Evolutionary conservation across 345 rosid species (phyloP).

Genomic region (Salix viminalis): DNA sequence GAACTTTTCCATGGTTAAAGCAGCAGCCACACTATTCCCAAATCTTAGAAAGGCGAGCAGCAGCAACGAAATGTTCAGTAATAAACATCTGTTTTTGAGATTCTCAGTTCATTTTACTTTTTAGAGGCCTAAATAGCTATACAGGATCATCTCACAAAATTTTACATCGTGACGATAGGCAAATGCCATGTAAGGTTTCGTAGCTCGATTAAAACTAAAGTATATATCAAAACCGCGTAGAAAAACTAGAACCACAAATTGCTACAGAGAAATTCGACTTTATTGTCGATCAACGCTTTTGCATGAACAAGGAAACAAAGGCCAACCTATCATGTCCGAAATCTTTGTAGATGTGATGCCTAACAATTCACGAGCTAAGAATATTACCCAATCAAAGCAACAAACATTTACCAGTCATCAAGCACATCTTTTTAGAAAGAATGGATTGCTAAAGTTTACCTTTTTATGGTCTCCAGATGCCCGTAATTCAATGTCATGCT

Average conservation of each 20-base stretch:
- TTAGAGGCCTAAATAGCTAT: not conserved
- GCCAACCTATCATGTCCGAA: too few relatives aligned
- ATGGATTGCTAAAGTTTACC: constrained; percentile 22
- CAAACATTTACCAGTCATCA: not conserved
- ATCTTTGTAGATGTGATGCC: too few relatives aligned
- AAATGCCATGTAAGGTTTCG: not conserved
- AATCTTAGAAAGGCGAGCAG: not conserved
- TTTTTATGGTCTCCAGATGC: constrained; percentile 51
- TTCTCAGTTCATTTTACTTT: not conserved
- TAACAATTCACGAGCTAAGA: too few relatives aligned
- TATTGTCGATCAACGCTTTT: not conserved
- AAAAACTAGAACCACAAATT: not conserved
- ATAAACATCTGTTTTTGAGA: not conserved
- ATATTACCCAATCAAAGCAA: not conserved
- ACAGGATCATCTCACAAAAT: not conserved
- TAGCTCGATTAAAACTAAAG: not conserved
- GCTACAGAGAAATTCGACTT: not conserved
- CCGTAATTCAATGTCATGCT: constrained; percentile 38
- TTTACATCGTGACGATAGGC: not conserved
- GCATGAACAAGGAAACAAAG: not conserved
- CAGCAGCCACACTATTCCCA: not conserved
- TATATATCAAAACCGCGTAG: not conserved
- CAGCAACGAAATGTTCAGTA: not conserved
- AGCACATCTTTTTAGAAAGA: too few relatives aligned
- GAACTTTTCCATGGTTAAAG: not conserved